Base-by-base conservation (phyloP, 208 protist species). In the Trypanosoma scelopori region DNA sequence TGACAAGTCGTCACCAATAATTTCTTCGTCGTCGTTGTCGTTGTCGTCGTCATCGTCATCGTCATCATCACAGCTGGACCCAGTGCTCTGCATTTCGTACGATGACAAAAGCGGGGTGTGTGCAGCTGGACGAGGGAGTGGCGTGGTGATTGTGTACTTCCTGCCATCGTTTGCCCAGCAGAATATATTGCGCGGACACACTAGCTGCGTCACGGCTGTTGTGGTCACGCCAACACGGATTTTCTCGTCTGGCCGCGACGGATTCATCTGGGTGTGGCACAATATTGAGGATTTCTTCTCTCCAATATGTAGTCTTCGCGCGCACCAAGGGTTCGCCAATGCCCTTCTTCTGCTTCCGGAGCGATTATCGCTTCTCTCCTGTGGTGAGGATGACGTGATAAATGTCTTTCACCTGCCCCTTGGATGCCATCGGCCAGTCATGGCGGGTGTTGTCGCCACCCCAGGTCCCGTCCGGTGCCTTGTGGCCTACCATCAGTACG, bases 201-300 rank as follows among this genome's bases (percentile, higher is more conserved):
- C 55, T 9, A 32, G 30, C 23, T 49, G 55, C 32, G 55, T 61
- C 39, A 61, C 55, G 3, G 35, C 41, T 5, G 20, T 61, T 15
- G 27, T 50, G 18, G 39, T 61, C 25, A 61, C 55, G 15, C 39
- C 55, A 49, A 61, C 6, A 16, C 35, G 27, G n/a, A 30, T 61
- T 46, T 61, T 50, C 30, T 61, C 55, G 12, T 61, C 22, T 37
- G 22, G 39, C 18, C 55, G 55, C 35, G 55, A 61, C 46, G 55
- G 55, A 39, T 61, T 46, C 20, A 61, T 61, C 49, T n/a, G 15
- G 20, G 41, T 49, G 12, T 61, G 55, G 55, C 55, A 49, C 16
- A 47, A n/a, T 18, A 2, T 1, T 32, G 42, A 50, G 16, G 11
- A 23, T 5, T 49, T 16, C 41, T 61, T 49, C 35, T 18, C 55